These are phyloP conservation scores for Pseudogymnoascus sp. DNA, from an alignment of 2,329 filamentous ascomycete species.

Conservation along the genomic window DNA sequence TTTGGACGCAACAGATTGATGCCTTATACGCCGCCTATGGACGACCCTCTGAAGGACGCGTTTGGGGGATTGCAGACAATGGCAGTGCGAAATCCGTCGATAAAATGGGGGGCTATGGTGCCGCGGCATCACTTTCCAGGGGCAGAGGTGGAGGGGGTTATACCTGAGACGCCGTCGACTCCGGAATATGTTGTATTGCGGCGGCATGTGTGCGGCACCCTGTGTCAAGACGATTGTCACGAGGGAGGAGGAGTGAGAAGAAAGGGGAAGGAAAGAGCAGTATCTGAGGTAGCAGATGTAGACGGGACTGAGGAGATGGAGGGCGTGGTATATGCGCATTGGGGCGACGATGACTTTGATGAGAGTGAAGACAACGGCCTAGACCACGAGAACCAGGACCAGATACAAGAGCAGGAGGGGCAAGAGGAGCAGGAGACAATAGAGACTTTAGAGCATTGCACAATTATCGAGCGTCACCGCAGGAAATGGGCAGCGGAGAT, in stretches of 20 bases:
- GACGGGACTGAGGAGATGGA: neutral
- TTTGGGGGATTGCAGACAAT: neutral
- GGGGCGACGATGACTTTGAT: neutral
- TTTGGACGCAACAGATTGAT: neutral
- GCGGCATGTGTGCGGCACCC: neutral
- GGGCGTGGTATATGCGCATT: neutral
- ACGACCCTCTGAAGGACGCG: neutral
- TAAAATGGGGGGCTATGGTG: neutral
- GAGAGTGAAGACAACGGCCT: neutral
- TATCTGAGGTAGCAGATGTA: neutral
- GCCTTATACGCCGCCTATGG: neutral
- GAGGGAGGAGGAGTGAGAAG: neutral
- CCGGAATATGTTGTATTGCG: neutral
- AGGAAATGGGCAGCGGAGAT: conserved; percentile 5
- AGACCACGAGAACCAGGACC: neutral
- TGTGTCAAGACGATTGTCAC: neutral
- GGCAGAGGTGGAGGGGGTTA: neutral
- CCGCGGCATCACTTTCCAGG: neutral
- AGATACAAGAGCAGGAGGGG: neutral
- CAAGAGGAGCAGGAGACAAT: neutral
- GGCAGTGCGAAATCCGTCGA: neutral
- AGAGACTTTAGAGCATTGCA: neutral
- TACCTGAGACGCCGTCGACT: neutral
- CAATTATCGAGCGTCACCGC: neutral
- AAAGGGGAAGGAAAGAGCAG: neutral